Evolutionary conservation across 2,329 filamentous ascomycete genomes (phyloP).

Genomic region (Bretziella fagacearum): DNA sequence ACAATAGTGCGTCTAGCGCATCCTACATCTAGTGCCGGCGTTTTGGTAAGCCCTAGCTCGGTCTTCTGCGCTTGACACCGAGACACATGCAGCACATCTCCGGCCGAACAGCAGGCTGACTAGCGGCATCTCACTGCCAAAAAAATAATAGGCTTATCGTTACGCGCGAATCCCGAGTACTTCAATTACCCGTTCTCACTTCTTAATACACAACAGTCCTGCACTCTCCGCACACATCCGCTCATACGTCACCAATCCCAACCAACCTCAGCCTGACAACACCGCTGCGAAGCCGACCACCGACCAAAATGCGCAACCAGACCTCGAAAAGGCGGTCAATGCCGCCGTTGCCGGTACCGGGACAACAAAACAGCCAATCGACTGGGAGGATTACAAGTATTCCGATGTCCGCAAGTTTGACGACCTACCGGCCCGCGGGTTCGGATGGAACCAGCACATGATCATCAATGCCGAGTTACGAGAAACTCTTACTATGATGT

Average conservation of each 20-base stretch:
- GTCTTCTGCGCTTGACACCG: neutral
- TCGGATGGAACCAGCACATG: slow-evolving; percentile 94
- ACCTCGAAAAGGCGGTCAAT: slow-evolving; percentile 8
- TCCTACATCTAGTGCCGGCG: neutral
- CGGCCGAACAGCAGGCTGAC: neutral
- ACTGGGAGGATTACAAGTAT: slow-evolving; percentile 29
- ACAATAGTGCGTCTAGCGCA: slow-evolving; percentile 1
- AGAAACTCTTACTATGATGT: slow-evolving; percentile 66
- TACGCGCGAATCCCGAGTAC: slow-evolving; percentile 6
- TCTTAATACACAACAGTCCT: slow-evolving; percentile 3
- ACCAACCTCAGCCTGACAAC: neutral
- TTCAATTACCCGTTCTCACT: neutral
- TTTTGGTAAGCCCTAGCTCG: neutral
- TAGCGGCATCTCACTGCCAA: neutral
- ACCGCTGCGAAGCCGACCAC: neutral
- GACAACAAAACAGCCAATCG: slow-evolving; percentile 16
- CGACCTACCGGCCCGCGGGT: slow-evolving; percentile 35
- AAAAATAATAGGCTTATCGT: neutral
- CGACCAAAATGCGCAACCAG: neutral
- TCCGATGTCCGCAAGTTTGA: slow-evolving; percentile 27
- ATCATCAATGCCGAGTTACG: slow-evolving; percentile 92
- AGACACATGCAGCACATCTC: neutral
- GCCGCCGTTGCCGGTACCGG: slow-evolving; percentile 5
- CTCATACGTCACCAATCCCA: neutral
- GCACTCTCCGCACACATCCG: slow-evolving; percentile 1